phyloP scores from a whole-genome alignment of 805 yeast species.

The Teunomyces panamensis region DNA sequence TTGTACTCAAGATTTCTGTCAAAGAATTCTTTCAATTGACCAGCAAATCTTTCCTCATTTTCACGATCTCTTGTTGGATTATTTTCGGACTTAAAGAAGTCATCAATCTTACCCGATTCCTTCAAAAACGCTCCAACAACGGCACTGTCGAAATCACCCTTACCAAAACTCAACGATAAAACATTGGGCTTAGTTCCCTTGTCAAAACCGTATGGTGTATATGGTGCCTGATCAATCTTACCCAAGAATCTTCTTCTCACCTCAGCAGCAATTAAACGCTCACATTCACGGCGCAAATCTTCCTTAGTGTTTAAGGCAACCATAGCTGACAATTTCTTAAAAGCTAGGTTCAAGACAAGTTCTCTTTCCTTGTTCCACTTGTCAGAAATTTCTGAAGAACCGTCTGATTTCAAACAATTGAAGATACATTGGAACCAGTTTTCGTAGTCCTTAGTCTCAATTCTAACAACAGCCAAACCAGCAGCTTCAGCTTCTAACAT shows the following conservation, averaged over 20 bases:
- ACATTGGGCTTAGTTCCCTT: conserved; percentile 85
- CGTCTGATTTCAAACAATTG: conserved; percentile 66
- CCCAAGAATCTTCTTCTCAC: conserved; percentile 67
- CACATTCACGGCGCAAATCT: conserved; percentile 72
- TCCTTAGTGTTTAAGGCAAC: conserved; percentile 79
- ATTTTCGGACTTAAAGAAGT: conserved; percentile 73
- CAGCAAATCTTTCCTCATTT: conserved; percentile 45
- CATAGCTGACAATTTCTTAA: conserved; percentile 63
- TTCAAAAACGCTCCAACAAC: conserved; percentile 77
- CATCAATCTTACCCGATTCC: conserved; percentile 76
- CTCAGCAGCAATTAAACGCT: conserved; percentile 62
- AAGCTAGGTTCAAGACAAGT: conserved; percentile 60
- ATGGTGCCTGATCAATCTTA: conserved; percentile 91
- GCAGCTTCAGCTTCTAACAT: conserved; percentile 89
- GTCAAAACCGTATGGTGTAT: conserved; percentile 71
- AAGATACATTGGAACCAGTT: conserved; percentile 43
- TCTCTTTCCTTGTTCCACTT: conserved; percentile 82
- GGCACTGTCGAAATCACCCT: conserved; percentile 82
- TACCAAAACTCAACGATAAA: conserved; percentile 79
- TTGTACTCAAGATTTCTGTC: conserved; percentile 51
- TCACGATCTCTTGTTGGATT: conserved; percentile 53
- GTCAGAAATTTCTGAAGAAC: conserved; percentile 68
- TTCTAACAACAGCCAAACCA: conserved; percentile 66
- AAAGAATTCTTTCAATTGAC: conserved; percentile 65
- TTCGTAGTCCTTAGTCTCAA: conserved; percentile 47